These are phyloP conservation scores for Penicillium digitatum DNA, from an alignment of 2,329 filamentous ascomycete genomes.

Conservation along the genomic window DNA sequence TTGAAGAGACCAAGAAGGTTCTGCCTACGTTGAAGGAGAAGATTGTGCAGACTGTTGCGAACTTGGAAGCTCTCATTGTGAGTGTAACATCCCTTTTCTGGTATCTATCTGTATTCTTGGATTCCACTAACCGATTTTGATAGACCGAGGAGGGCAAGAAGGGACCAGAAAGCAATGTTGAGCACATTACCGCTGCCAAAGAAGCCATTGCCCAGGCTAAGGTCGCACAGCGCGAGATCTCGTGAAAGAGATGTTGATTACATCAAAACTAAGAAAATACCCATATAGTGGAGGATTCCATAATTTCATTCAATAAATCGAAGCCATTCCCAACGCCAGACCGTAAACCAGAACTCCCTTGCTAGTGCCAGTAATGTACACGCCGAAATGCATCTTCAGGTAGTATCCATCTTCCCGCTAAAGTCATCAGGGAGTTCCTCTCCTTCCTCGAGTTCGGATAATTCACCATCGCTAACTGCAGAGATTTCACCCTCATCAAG, in stretches of 20 bases:
- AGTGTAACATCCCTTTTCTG: slow-evolving; percentile 37
- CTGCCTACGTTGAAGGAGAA: slow-evolving; percentile 68
- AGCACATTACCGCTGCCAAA: slow-evolving; percentile 41
- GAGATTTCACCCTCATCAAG: slow-evolving; percentile 48
- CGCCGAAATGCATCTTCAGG: slow-evolving; percentile 21
- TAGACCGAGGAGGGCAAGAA: slow-evolving; percentile 41
- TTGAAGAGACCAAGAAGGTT: slow-evolving; percentile 83
- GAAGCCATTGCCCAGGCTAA: slow-evolving; percentile 41
- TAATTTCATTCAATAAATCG: slow-evolving; percentile 21
- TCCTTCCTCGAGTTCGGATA: slow-evolving; percentile 44
- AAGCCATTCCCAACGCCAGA: slow-evolving; percentile 21
- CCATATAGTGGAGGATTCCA: slow-evolving; percentile 4
- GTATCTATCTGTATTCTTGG: not conserved
- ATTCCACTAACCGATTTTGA: slow-evolving; percentile 2
- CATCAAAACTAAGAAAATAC: slow-evolving; percentile 5
- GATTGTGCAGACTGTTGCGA: slow-evolving; percentile 66
- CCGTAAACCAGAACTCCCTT: slow-evolving; percentile 27
- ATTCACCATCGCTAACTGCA: slow-evolving; percentile 32
- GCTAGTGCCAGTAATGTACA: slow-evolving; percentile 27
- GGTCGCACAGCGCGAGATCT: slow-evolving; percentile 38
- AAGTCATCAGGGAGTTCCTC: slow-evolving; percentile 50
- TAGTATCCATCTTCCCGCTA: slow-evolving; percentile 64
- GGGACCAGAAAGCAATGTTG: slow-evolving; percentile 39
- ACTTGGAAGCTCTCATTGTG: slow-evolving; percentile 73
- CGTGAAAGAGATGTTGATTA: slow-evolving; percentile 22